Base-by-base conservation (phyloP, 352 stramenopile genomes). In the Pilasporangium apinafurcum region DNA sequence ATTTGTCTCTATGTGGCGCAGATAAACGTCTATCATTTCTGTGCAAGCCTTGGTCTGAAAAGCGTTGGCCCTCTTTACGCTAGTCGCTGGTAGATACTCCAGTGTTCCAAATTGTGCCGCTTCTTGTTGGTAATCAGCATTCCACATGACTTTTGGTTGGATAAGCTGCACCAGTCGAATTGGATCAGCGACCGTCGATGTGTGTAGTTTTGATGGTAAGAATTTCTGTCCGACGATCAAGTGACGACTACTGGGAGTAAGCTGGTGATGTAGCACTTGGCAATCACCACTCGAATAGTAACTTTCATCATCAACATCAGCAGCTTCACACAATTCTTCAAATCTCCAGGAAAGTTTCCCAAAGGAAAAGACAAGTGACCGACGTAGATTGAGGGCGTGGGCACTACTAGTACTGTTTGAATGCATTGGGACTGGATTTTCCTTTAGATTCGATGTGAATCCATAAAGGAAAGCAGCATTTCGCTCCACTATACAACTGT, bases 401-500 rank as follows among this genome's bases (percentile, higher is more conserved):
- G n/a, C n/a, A n/a, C n/a, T n/a, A n/a, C n/a, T n/a, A n/a, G n/a
- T n/a, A n/a, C n/a, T n/a, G n/a, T n/a, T n/a, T n/a, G n/a, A n/a
- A 37, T 5, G 32, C 22, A 5, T 4, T 5, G 27, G 29, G 35
- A 38, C 37, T 20, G 13, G 25, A 31, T 8, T 12, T 13, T 34
- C 26, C 35, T 18, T 16, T 44, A 51, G 48, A 59, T 27, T 52
- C 45, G 6, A 56, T 0, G 59, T 66, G 12, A 59, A 59, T 3
- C 59, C 64, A 59, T 66, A 71, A n/a, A 75, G n/a, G 16, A 75
- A 71, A 5, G 47, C 60, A 5, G 49, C 27, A 35, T 56, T 56
- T 21, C 40, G 22, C 4, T 14, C 37, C 5, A 16, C 3, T 36
- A n/a, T 10, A 26, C 5, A 5, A 18, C 14, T 34, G 20, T 8